Conservation (phyloP, 306 rosid species). For the Hippophae rhamnoides region DNA sequence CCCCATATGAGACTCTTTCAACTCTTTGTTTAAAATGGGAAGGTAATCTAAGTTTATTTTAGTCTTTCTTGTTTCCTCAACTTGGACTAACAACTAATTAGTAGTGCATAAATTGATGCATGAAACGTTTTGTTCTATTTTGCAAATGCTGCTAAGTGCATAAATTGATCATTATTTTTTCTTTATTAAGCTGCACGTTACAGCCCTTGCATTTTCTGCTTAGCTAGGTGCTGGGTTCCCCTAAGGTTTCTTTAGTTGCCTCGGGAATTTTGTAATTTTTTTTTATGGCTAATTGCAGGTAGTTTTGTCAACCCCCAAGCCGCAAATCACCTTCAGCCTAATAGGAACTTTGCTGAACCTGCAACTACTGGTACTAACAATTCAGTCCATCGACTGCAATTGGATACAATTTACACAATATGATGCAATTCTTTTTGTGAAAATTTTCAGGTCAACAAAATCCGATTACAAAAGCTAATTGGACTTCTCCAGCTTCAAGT, state of each 20-base stretch:
- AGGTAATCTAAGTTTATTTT: constrained; percentile 7
- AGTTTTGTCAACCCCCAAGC: constrained; percentile 5
- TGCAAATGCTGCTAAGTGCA: too few relatives aligned
- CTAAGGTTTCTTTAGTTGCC: neutral
- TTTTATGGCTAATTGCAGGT: constrained; percentile 11
- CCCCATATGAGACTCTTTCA: neutral
- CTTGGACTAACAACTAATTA: neutral
- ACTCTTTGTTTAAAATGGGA: constrained; percentile 7
- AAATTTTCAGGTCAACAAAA: constrained; percentile 14
- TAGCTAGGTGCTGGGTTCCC: too few relatives aligned
- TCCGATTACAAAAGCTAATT: neutral
- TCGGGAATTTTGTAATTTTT: constrained; percentile 2
- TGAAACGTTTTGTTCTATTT: too few relatives aligned
- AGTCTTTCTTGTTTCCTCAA: neutral
- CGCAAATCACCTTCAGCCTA: neutral
- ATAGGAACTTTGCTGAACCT: neutral
- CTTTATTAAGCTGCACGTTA: too few relatives aligned
- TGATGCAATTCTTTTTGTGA: neutral
- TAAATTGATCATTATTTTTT: too few relatives aligned
- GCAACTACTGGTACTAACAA: constrained; percentile 2
- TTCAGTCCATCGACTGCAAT: neutral
- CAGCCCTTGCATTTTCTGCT: too few relatives aligned
- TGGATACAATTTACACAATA: neutral
- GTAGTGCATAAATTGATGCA: neutral
- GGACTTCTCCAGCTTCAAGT: constrained; percentile 5